Conservation (phyloP, 2,329 filamentous ascomycete species). For the Exophiala calicioides region DNA sequence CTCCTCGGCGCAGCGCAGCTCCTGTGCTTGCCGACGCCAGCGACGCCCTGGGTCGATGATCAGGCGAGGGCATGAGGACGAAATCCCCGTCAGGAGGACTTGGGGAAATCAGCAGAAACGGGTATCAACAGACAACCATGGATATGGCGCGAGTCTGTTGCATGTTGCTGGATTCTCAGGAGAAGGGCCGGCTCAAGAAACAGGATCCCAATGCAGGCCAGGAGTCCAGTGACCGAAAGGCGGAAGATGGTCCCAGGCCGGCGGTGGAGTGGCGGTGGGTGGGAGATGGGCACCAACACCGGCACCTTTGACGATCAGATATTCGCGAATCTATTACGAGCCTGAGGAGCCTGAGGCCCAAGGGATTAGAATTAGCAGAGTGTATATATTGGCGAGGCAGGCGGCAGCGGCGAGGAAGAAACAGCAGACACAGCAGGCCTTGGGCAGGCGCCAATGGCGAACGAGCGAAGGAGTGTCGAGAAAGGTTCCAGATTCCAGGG, state of each 20-base stretch:
- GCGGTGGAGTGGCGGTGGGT: constrained; percentile 2
- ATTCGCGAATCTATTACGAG: constrained; percentile 2
- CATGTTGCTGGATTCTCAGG: constrained; percentile 12
- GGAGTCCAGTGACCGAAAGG: too few species aligned
- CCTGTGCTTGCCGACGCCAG: constrained; percentile 18
- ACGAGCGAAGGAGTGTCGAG: constrained; percentile 14
- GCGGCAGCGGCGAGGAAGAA: constrained; percentile 5
- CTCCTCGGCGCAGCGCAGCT: constrained; percentile 32
- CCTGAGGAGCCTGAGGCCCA: neutral
- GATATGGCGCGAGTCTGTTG: constrained; percentile 5
- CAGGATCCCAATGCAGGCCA: too few species aligned
- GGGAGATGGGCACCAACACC: constrained; percentile 5
- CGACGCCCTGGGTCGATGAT: constrained; percentile 17
- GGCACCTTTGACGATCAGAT: neutral
- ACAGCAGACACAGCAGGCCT: constrained; percentile 6
- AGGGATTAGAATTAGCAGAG: constrained; percentile 12
- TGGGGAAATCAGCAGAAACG: neutral
- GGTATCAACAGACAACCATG: constrained; percentile 10
- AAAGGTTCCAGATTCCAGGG: constrained; percentile 1
- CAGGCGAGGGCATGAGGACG: constrained; percentile 20
- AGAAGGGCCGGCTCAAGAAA: constrained; percentile 2
- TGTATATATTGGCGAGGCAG: constrained; percentile 1
- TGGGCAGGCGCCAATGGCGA: constrained; percentile 6
- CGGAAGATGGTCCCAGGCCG: neutral
- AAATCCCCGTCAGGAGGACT: neutral